A percentile compares a stretch with the other conserved stretches of the same genome.
phyloP scores from a whole-genome alignment of 129 eudicot genomes.

The Ambrosia artemisiifolia region DNA sequence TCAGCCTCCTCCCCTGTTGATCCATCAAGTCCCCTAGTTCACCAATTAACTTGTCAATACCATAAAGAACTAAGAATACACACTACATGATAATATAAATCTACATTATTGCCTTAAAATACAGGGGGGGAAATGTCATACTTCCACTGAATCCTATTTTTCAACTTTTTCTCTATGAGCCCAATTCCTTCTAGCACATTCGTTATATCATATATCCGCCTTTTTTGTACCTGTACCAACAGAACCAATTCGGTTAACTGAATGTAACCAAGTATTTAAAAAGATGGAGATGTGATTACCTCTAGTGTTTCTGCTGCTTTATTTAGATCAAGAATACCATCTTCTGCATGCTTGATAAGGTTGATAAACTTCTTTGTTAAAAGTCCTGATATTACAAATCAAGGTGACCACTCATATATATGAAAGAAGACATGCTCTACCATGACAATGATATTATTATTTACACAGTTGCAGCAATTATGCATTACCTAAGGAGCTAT shows the following conservation, averaged over 20 bases:
- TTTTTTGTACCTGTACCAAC: slow-evolving; percentile 80
- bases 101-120: slow-evolving; percentile 7
- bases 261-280: neutral
- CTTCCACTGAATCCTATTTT: slow-evolving; percentile 99
- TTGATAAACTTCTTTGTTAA: slow-evolving; percentile 95
- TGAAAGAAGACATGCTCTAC: neutral
- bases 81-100: slow-evolving; percentile 6
- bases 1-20: slow-evolving; percentile 74
- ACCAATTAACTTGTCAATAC: slow-evolving; percentile 36
- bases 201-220: slow-evolving; percentile 97
- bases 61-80: neutral
- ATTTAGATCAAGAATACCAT: slow-evolving; percentile 95
- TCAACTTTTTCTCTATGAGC: slow-evolving; percentile 92
- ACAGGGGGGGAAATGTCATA: slow-evolving; percentile 30
- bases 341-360: slow-evolving; percentile 91
- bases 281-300: slow-evolving; percentile 41
- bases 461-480: neutral
- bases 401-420: slow-evolving; percentile 4
- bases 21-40: slow-evolving; percentile 83
- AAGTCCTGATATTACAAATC: slow-evolving; percentile 53
- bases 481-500: slow-evolving; percentile 84
- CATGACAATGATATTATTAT: neutral
- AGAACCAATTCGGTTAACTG: slow-evolving; percentile 12
- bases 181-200: slow-evolving; percentile 99
- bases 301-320: slow-evolving; percentile 98